Base-by-base conservation (phyloP, 805 yeast species). In the Candida khao-thaluensis region DNA sequence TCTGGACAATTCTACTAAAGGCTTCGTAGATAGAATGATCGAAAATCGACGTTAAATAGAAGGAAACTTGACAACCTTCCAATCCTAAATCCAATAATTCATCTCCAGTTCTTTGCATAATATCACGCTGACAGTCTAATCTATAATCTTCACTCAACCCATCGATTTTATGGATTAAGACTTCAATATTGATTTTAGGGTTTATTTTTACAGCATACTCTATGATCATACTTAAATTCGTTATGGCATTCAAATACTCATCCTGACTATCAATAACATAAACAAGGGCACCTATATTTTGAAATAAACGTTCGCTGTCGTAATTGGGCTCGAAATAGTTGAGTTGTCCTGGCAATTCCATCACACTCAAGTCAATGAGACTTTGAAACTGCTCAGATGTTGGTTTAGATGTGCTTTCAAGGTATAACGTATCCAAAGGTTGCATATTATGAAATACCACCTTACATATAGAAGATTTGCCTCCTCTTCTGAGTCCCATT, bases 1-100 rank as follows among this genome's bases (percentile, higher is more conserved):
- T 89, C 54, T 93, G 98, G 5, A 91, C 89, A 37, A 93, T 89
- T 52, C 96, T 74, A 11, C 95, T 85, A 52, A 93, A 87, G 1
- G 97, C 97, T 60, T 91, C 99, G 57, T 90, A 89, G 32, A 93
- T 88, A 14, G 96, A 85, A 60, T 90, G 96, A 60, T 93, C 98
- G 60, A 90, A 91, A 30, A 93, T 91, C 1, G 95, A 85, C 1
- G 99, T 93, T 52, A 88, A 70, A 60, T 93, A 93, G 60, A 88
- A 93, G 3, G 91, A 81, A 2, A 91, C 85, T 55, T 88, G 93
- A 12, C 89, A 95, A 16, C 93, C 95, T 53, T 89, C 95, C 23
- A 90, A 68, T 0, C 96, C 97, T 48, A 85, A 75, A 55, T 90
- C 98, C 42, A 85, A 69, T 26, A 93, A 70, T 56, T 90, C 97